Conservation (phyloP, 2,329 filamentous ascomycete species). For the Pseudogymnoascus sp. region DNA sequence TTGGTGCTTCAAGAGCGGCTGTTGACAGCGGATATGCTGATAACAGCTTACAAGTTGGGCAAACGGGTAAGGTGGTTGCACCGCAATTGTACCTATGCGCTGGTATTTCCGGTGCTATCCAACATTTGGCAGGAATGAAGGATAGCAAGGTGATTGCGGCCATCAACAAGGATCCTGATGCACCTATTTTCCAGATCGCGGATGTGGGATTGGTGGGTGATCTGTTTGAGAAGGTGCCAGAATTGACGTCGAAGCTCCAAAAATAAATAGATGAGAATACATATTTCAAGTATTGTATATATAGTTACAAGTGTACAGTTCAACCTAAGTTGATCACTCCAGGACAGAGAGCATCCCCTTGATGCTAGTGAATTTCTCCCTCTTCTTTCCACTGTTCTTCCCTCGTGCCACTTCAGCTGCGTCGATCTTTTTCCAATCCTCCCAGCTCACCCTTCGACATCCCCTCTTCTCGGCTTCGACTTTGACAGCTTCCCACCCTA, state of each 20-base stretch:
- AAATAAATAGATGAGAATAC: conserved; percentile 14
- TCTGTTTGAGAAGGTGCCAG: conserved; percentile 89
- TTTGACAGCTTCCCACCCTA: conserved; percentile 72
- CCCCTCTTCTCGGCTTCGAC: conserved; percentile 46
- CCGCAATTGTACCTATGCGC: conserved; percentile 92
- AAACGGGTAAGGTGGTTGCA: conserved; percentile 97
- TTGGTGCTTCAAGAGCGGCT: conserved; percentile 87
- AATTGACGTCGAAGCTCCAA: conserved; percentile 91
- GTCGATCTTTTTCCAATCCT: conserved; percentile 82
- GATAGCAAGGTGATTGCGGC: conserved; percentile 98
- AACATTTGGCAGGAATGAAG: conserved; percentile 99
- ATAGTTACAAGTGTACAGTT: conserved; percentile 3
- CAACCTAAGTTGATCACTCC: conserved; percentile 25
- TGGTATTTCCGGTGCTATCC: conserved; percentile 93
- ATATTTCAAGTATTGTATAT: conserved; percentile 6
- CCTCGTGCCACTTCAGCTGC: conserved; percentile 63
- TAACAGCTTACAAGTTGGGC: conserved; percentile 95
- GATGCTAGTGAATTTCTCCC: conserved; percentile 59
- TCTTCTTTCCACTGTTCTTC: conserved; percentile 57
- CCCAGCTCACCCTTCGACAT: conserved; percentile 63
- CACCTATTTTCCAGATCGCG: conserved; percentile 95
- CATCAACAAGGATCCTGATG: conserved; percentile 96
- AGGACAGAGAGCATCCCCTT: conserved; percentile 49
- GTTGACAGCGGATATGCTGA: conserved; percentile 97
- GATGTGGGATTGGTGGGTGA: conserved; percentile 94